These are phyloP conservation scores for Phaeotremella skinneri DNA, from an alignment of 768 basidiomycete genomes.

Conservation along the genomic window DNA sequence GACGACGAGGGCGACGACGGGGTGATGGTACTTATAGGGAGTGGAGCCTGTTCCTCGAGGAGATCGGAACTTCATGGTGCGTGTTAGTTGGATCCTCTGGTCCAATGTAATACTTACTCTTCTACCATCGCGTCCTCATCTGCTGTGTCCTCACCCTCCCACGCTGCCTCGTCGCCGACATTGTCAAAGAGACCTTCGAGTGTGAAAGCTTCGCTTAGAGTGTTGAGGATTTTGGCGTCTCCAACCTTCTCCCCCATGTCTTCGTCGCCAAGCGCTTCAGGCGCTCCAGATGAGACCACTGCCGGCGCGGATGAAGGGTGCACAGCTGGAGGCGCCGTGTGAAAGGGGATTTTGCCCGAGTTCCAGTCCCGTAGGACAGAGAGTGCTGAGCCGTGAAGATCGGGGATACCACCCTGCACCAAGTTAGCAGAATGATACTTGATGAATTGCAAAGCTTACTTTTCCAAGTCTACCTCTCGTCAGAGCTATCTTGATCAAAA, in stretches of 20 bases:
- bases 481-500: slow-evolving; percentile 84
- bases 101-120: slow-evolving; percentile 25
- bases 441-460: slow-evolving; percentile 52
- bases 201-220: slow-evolving; percentile 75
- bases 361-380: slow-evolving; percentile 90
- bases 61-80: slow-evolving; percentile 1
- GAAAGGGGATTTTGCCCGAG: slow-evolving; percentile 89
- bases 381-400: slow-evolving; percentile 75
- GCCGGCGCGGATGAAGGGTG: slow-evolving; percentile 74
- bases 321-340: slow-evolving; percentile 69
- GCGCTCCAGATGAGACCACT: slow-evolving; percentile 44
- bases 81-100: slow-evolving; percentile 2
- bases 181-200: slow-evolving; percentile 75
- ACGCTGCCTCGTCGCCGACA: slow-evolving; percentile 78
- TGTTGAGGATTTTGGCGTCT: slow-evolving; percentile 70
- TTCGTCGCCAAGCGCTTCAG: slow-evolving; percentile 46
- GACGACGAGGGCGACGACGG: background rate
- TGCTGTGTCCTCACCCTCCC: slow-evolving; percentile 53
- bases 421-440: slow-evolving; percentile 1
- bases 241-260: slow-evolving; percentile 72
- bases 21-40: background rate
- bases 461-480: slow-evolving; percentile 79
- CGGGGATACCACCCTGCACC: slow-evolving; percentile 80
- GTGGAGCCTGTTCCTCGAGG: background rate
- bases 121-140: slow-evolving; percentile 29